Evolutionary conservation across 2,329 filamentous ascomycete species (phyloP), one percentile per base, ranked within the genome.

Genomic region (Alternaria brassicae): DNA sequence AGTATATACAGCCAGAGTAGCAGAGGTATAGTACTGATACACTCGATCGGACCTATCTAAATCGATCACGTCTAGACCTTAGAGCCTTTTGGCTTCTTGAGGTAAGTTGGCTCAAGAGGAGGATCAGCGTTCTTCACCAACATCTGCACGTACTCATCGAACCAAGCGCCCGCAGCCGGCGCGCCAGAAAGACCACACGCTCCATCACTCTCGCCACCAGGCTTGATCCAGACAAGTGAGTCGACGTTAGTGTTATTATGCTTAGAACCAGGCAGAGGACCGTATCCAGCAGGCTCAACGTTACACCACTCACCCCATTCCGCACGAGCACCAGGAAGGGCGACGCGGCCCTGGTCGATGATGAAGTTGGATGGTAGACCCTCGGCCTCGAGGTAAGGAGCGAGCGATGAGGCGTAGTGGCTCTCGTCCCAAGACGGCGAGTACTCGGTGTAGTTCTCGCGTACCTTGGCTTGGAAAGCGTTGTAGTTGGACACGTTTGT

Each of bases 221-320:
- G 71, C 63, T 73, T 73, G 53, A 72, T 69, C 71, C 71, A 73
- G 4, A 73, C 71, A n/a, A 73, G 42, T 28, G 67, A 70, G 45
- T 73, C 71, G 6, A 72, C 62, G n/a, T 65, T 58, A 4, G 68
- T 63, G 58, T 70, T 72, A 47, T 70, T 65, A 2, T 56, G 66
- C 40, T 60, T 53, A 28, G 62, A 55, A 1, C 64, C 65, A 17
- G 71, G 71, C 0, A 58, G 42, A 0, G 51, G 17, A 10, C 71
- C 71, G 39, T 69, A 73, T 6, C 70, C 70, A n/a, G 63, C 42
- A 17, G 70, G 70, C 6, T 50, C 49, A 23, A 73, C 63, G 36
- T 73, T 73, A 60, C 71, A 73, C 71, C 71, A 73, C n/a, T 68
- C 66, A 19, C 71, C 71, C 71, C 71, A 73, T 50, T 66, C 69